Evolutionary conservation across 2,329 filamentous ascomycete genomes (phyloP).

Genomic region (Phialocephala subalpina): DNA sequence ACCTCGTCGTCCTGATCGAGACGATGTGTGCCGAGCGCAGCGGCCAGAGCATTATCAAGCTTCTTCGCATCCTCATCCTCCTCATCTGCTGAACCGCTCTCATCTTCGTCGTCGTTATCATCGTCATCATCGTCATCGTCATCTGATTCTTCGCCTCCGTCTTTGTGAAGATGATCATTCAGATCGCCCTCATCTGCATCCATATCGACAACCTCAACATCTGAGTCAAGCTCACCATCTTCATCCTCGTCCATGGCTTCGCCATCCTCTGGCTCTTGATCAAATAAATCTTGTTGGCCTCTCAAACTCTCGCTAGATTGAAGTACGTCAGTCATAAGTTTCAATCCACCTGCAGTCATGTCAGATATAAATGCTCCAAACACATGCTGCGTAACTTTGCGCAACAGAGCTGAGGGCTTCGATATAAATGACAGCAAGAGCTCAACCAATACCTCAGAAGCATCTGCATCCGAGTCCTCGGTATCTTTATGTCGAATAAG

Average conservation of each 20-base stretch:
- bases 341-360: conserved; percentile 76
- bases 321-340: conserved; percentile 72
- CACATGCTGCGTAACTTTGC: conserved; percentile 86
- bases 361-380: conserved; percentile 83
- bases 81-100: conserved; percentile 49
- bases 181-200: conserved; percentile 52
- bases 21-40: conserved; percentile 77
- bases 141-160: conserved; percentile 51
- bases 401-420: conserved; percentile 83
- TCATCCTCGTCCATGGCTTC: conserved; percentile 54
- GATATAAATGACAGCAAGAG: conserved; percentile 90
- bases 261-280: conserved; percentile 68
- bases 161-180: conserved; percentile 48
- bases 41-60: conserved; percentile 76
- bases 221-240: conserved; percentile 49
- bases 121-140: conserved; percentile 55
- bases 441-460: conserved; percentile 81
- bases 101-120: conserved; percentile 55
- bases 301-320: conserved; percentile 80
- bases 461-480: conserved; percentile 60
- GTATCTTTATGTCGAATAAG: conserved; percentile 59
- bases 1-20: conserved; percentile 66
- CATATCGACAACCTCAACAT: conserved; percentile 58
- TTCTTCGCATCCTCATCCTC: conserved; percentile 51
- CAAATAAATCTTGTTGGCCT: conserved; percentile 88